These are phyloP conservation scores for Pythium apleroticum DNA, from an alignment of 352 stramenopile genomes.

Conservation along the genomic window DNA sequence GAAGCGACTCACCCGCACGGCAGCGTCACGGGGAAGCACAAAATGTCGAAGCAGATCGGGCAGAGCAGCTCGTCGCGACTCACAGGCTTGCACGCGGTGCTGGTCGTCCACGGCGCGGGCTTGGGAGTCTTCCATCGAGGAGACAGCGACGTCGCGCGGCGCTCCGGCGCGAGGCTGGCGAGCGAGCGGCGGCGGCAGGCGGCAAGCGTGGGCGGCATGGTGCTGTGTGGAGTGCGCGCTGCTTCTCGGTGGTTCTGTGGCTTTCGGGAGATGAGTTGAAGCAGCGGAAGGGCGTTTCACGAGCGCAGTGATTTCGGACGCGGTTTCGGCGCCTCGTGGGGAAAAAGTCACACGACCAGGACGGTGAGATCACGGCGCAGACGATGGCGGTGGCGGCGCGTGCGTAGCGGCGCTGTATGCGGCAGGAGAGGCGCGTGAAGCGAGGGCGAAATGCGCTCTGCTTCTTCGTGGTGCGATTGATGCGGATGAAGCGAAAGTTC, in stretches of 20 bases:
- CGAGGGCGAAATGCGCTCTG: neutral
- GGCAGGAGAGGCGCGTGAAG: neutral
- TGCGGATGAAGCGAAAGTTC: conserved; percentile 4
- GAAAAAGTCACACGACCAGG: neutral
- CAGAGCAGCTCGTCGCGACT: conserved; percentile 53
- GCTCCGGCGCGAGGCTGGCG: neutral
- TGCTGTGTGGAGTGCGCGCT: neutral
- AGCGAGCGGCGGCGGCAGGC: conserved; percentile 6
- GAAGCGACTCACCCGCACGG: conserved; percentile 53
- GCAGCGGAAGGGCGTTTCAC: conserved; percentile 1
- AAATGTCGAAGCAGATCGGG: conserved; percentile 78
- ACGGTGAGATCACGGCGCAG: neutral
- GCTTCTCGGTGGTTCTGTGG: neutral
- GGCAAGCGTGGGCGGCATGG: neutral
- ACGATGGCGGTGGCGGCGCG: neutral
- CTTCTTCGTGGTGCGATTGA: neutral
- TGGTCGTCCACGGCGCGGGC: neutral
- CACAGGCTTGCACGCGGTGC: conserved; percentile 11
- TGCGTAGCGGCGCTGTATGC: neutral
- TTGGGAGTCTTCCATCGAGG: conserved; percentile 6
- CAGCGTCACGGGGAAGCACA: conserved; percentile 73
- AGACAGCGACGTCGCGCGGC: conserved; percentile 23
- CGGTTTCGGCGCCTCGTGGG: neutral
- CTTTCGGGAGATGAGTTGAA: neutral
- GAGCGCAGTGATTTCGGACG: neutral